Evolutionary conservation across 768 basidiomycete genomes (phyloP), one percentile per base, ranked within the genome.

Genomic region (Calocera viscosa): DNA sequence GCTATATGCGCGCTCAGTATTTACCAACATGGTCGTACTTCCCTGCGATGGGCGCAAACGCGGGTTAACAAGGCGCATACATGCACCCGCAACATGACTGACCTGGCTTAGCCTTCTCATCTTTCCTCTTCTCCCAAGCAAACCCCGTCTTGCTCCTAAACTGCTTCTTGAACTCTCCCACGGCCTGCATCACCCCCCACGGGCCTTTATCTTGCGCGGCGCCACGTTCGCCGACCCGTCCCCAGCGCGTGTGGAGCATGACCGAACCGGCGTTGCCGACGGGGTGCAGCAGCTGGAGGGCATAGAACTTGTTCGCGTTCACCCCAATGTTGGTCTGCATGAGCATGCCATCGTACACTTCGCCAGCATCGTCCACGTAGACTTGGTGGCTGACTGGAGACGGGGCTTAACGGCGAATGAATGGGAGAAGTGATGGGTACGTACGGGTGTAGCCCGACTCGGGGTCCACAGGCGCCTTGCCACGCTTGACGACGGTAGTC

Each of bases 1-100:
- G 14, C 5, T 14, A 63, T 24, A 53, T 28, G 24, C 11, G 28
- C 24, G 43, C 38, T 7, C 24, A 64, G 72, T 22, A 64, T 76
- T 11, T 69, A 82, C 83, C 84, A n/a, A 86, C 74, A 80, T 82
- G 85, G 2, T 75, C 77, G 67, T 86, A 86, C 77, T 86, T 86
- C 26, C 83, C 84, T 84, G 67, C 16, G 26, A 17, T n/a, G 33
- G 33, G n/a, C 35, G 35, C 35, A 41, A 8, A 17, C 38, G 60
- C 53, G 16, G 39, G 22, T 33, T 43, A 24, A 67, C 28, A 39
- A n/a, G 17, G 33, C 14, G 53, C 17, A 49, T 34, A 69, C 43
- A 34, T 40, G 47, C n/a, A 10, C 0, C 32, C 41, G 8, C 5
- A 38, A 24, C 26, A 22, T 11, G n/a, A 69, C 72, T 7, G 63